Percentiles rank a stretch among this genome's conserved stretches.
Conservation (phyloP, 2,329 filamentous ascomycete genomes). For the Parastagonospora nodorum region DNA sequence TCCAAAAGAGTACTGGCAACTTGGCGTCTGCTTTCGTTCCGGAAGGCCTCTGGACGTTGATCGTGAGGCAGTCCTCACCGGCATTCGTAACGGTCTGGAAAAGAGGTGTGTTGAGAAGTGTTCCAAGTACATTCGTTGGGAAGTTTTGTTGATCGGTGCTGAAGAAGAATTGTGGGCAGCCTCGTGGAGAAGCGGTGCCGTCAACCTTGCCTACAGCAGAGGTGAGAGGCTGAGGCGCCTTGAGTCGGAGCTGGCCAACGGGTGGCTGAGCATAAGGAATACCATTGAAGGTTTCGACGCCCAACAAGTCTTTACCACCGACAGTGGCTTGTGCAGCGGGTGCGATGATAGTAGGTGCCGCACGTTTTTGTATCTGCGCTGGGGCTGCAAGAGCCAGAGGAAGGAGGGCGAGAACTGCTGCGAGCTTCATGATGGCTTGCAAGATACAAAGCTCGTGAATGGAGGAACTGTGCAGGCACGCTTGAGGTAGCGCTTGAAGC, state of each 20-base stretch:
- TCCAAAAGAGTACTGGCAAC: constrained; percentile 56
- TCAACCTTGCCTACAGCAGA: constrained; percentile 64
- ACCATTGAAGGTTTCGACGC: constrained; percentile 71
- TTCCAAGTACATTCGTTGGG: constrained; percentile 44
- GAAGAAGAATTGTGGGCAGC: constrained; percentile 75
- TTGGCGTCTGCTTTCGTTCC: constrained; percentile 44
- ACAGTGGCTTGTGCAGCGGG: constrained; percentile 60
- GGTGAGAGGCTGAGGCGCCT: constrained; percentile 67
- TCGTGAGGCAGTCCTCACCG: constrained; percentile 51
- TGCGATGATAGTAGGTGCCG: constrained; percentile 60
- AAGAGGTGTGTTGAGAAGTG: constrained; percentile 47
- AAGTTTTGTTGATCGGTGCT: constrained; percentile 51
- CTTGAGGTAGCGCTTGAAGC: not conserved
- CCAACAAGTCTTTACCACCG: constrained; percentile 51
- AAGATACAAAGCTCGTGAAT: not conserved
- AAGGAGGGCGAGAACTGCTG: constrained; percentile 25
- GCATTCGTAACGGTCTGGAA: constrained; percentile 44
- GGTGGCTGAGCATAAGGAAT: constrained; percentile 78
- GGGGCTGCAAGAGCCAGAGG: constrained; percentile 40
- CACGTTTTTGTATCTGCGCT: constrained; percentile 51
- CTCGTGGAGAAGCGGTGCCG: constrained; percentile 61
- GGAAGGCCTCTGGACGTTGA: constrained; percentile 51
- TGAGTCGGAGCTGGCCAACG: constrained; percentile 68
- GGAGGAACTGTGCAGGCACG: not conserved
- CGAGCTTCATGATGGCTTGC: constrained; percentile 34